Evolutionary conservation across 169 alveolate genomes (phyloP).

Genomic region (Eimeria falciformis): DNA sequence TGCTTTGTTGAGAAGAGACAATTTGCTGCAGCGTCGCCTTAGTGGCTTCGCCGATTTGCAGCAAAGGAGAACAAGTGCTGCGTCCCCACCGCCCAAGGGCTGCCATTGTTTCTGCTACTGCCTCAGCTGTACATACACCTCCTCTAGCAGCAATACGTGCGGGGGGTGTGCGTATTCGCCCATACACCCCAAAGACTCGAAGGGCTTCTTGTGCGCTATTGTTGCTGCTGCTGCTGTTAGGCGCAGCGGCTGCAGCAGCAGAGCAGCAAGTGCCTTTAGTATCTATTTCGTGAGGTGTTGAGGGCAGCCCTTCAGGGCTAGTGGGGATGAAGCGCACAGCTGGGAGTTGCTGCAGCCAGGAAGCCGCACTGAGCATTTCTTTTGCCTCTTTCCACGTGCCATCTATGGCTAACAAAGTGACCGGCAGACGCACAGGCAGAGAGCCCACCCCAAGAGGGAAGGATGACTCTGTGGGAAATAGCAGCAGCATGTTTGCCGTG

Average conservation of each 20-base stretch:
- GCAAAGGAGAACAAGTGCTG: slow-evolving; percentile 35
- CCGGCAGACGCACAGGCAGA: slow-evolving; percentile 72
- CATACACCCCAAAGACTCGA: slow-evolving; percentile 63
- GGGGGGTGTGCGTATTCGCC: slow-evolving; percentile 71
- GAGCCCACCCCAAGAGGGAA: slow-evolving; percentile 38
- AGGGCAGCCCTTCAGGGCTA: too few relatives aligned
- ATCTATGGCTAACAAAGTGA: slow-evolving; percentile 72
- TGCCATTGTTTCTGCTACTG: slow-evolving; percentile 51
- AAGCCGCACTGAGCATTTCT: slow-evolving; percentile 67
- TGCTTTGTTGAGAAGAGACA: slow-evolving; percentile 45
- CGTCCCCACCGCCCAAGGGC: slow-evolving; percentile 68
- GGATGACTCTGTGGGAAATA: slow-evolving; percentile 65
- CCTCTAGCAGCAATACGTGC: slow-evolving; percentile 67
- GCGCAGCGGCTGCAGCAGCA: slow-evolving; percentile 22
- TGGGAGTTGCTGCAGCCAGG: slow-evolving; percentile 72
- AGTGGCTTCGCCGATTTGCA: slow-evolving; percentile 53
- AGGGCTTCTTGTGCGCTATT: slow-evolving; percentile 1
- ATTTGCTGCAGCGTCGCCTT: slow-evolving; percentile 53
- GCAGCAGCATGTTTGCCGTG: slow-evolving; percentile 40
- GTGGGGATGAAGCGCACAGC: slow-evolving; percentile 66
- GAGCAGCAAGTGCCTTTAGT: too few relatives aligned
- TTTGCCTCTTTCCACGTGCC: slow-evolving; percentile 78
- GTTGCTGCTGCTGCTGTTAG: slow-evolving; percentile 18
- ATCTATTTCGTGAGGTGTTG: too few relatives aligned
- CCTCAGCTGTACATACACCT: slow-evolving; percentile 78